Conservation (phyloP, 2,329 filamentous ascomycete genomes). For the Escovopsis sp. region DNA sequence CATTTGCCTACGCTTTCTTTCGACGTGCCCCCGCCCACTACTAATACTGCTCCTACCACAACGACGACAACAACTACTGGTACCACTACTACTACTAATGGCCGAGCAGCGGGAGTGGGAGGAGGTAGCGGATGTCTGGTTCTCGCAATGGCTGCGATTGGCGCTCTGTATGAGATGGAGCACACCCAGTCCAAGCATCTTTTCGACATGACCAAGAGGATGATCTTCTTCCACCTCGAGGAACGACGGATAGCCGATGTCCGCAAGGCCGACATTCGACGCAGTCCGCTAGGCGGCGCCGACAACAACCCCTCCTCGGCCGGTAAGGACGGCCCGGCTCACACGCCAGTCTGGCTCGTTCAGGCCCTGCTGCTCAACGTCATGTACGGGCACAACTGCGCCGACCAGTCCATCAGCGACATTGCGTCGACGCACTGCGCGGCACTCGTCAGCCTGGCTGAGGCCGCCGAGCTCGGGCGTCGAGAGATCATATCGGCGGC, state of each 20-base stretch:
- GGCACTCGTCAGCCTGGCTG: slow-evolving; percentile 77
- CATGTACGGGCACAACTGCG: slow-evolving; percentile 88
- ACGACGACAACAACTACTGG: no score
- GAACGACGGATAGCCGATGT: slow-evolving; percentile 79
- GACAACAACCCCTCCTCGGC: slow-evolving; percentile 28
- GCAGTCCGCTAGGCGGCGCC: slow-evolving; percentile 31
- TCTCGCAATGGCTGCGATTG: slow-evolving; percentile 66
- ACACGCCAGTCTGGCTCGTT: slow-evolving; percentile 85
- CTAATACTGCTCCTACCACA: no score
- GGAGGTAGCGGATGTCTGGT: slow-evolving; percentile 77
- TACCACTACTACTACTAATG: slow-evolving; percentile 22
- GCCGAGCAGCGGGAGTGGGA: slow-evolving; percentile 38
- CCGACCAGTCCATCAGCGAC: slow-evolving; percentile 78
- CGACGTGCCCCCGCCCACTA: slow-evolving; percentile 55
- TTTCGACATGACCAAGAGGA: slow-evolving; percentile 87
- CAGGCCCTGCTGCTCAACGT: slow-evolving; percentile 96
- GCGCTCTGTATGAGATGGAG: slow-evolving; percentile 78
- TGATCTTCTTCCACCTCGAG: slow-evolving; percentile 87
- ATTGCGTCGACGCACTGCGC: slow-evolving; percentile 88
- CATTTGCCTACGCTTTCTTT: slow-evolving; percentile 88
- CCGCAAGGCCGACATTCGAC: slow-evolving; percentile 44
- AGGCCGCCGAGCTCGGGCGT: slow-evolving; percentile 61
- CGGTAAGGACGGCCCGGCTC: slow-evolving; percentile 44
- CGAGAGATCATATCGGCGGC: slow-evolving; percentile 29
- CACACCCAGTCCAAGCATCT: slow-evolving; percentile 65